These are phyloP conservation scores for Aureobasidium sp. DNA, from an alignment of 2,329 filamentous ascomycete species.

Conservation along the genomic window DNA sequence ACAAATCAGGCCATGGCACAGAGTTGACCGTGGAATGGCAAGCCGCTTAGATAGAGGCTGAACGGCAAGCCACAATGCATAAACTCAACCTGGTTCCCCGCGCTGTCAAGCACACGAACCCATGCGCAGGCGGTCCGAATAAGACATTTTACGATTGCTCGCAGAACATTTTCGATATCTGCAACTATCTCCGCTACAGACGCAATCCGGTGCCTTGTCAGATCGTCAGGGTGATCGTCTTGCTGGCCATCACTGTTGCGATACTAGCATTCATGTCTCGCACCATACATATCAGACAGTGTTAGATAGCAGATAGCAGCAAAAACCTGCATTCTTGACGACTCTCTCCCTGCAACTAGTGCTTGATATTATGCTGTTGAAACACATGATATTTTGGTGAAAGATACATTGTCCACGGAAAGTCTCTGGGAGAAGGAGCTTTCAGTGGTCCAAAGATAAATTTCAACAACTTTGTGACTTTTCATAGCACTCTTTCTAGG, in stretches of 20 bases:
- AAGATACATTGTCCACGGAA: neutral
- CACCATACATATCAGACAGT: neutral
- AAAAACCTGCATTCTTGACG: neutral
- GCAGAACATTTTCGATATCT: neutral
- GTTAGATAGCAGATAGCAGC: neutral
- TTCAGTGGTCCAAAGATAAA: neutral
- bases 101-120: neutral
- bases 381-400: neutral
- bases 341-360: neutral
- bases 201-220: neutral
- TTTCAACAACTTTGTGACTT: neutral
- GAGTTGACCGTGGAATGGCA: conserved; percentile 34
- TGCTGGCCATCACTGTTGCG: neutral
- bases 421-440: too few relatives aligned
- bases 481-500: neutral
- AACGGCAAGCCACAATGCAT: conserved; percentile 27
- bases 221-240: neutral
- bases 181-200: neutral
- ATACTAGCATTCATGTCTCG: neutral
- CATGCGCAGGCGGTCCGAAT: neutral
- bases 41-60: conserved; percentile 21
- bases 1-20: conserved; percentile 22
- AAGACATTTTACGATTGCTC: neutral
- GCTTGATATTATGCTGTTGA: neutral
- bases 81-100: neutral